phyloP scores from a whole-genome alignment of 164 flowering plant species.

The Malania oleifera region DNA sequence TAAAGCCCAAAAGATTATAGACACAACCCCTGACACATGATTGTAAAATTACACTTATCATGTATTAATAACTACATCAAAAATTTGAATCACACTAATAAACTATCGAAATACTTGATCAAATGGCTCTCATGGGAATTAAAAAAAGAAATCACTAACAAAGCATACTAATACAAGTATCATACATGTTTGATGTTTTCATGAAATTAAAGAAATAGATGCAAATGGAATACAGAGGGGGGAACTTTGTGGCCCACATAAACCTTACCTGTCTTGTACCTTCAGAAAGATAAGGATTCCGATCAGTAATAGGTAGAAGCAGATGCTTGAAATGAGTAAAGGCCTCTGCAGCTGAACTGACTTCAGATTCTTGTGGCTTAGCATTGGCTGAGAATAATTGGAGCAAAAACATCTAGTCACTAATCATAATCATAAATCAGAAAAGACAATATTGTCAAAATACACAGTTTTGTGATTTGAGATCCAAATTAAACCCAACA shows the following conservation, averaged over 20 bases:
- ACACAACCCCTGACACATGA: too few relatives aligned
- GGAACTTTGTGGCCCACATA: background rate
- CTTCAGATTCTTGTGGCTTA: slow-evolving; percentile 47
- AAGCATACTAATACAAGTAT: too few relatives aligned
- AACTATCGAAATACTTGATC: too few relatives aligned
- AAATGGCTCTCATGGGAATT: background rate
- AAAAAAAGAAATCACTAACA: background rate
- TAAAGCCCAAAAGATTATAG: too few relatives aligned
- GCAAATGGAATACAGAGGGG: too few relatives aligned
- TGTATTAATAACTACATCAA: too few relatives aligned
- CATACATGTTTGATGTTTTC: too few relatives aligned
- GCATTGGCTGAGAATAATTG: slow-evolving; percentile 41
- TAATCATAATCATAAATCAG: background rate
- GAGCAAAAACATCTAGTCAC: background rate
- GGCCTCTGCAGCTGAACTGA: slow-evolving; percentile 42
- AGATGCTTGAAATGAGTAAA: slow-evolving; percentile 71
- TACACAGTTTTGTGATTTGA: background rate
- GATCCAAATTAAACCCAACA: too few relatives aligned
- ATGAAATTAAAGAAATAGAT: too few relatives aligned
- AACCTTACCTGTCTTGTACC: slow-evolving; percentile 83
- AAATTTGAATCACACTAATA: too few relatives aligned
- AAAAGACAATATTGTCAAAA: too few relatives aligned
- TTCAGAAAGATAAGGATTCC: slow-evolving; percentile 85
- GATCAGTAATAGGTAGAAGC: slow-evolving; percentile 80
- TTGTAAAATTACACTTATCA: too few relatives aligned